These are phyloP conservation scores for Epichloe baconii DNA, from an alignment of 2,329 filamentous ascomycete species.

Conservation along the genomic window DNA sequence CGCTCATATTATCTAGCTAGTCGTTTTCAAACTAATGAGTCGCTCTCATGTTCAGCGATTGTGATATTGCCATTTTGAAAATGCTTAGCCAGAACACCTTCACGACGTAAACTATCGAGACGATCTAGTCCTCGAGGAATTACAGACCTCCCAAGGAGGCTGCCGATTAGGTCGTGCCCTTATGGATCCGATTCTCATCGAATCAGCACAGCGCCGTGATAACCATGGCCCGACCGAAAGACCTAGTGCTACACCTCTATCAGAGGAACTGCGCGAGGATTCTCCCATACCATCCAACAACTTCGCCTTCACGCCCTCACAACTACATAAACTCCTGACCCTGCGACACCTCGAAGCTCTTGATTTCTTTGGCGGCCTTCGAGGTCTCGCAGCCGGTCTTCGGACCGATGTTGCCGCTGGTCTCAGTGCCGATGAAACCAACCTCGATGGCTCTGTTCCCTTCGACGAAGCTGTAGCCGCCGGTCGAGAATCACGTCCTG, in stretches of 20 bases:
- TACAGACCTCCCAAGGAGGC: neutral
- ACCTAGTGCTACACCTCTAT: constrained; percentile 6
- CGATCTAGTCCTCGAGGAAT: neutral
- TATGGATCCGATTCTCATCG: constrained; percentile 5
- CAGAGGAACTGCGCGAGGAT: constrained; percentile 15
- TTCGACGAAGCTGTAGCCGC: constrained; percentile 36
- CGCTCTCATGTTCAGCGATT: neutral
- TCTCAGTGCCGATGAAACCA: constrained; percentile 36
- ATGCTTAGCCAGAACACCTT: neutral
- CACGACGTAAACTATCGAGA: neutral
- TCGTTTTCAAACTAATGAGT: neutral
- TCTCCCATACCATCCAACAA: constrained; percentile 22
- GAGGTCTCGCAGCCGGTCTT: constrained; percentile 37
- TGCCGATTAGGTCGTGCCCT: neutral
- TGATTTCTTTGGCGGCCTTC: constrained; percentile 37
- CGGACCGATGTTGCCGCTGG: constrained; percentile 34
- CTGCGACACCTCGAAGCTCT: constrained; percentile 35
- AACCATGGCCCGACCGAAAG: constrained; percentile 2
- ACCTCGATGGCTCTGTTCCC: constrained; percentile 29
- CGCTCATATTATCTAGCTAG: neutral
- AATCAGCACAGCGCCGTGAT: constrained; percentile 1
- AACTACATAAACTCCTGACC: constrained; percentile 40
- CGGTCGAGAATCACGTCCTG: constrained; percentile 18
- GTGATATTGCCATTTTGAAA: neutral
- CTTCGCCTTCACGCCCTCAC: constrained; percentile 41